Evolutionary conservation across 148 eudicot species (phyloP).

Genomic region (Hydrangea macrophylla): DNA sequence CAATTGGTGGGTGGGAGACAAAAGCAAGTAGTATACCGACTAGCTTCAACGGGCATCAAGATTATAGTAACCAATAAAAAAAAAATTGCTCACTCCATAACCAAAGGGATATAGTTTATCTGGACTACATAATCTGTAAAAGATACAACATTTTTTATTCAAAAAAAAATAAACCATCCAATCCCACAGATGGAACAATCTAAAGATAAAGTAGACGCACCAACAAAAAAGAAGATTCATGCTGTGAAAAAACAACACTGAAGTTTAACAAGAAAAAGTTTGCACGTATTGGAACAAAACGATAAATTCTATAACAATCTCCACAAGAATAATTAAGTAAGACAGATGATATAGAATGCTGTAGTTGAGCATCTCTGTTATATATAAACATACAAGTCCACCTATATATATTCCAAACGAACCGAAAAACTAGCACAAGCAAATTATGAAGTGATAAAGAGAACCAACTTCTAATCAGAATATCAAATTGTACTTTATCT

Average conservation of each 20-base stretch:
- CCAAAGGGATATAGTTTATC: too few relatives aligned
- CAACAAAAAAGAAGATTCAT: constrained; percentile 24
- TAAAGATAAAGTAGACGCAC: constrained; percentile 12
- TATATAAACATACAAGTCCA: too few relatives aligned
- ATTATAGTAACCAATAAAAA: background rate
- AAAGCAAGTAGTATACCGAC: background rate
- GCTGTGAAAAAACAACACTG: constrained; percentile 26
- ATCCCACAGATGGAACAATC: constrained; percentile 9
- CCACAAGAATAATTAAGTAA: constrained; percentile 11
- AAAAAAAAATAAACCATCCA: too few relatives aligned
- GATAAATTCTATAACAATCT: constrained; percentile 15
- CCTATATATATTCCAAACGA: too few relatives aligned
- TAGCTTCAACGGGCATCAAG: background rate
- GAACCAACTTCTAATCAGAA: constrained; percentile 18
- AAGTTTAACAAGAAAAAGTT: constrained; percentile 14
- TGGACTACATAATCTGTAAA: too few relatives aligned
- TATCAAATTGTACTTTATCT: constrained; percentile 11
- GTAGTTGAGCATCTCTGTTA: too few relatives aligned
- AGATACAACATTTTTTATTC: too few relatives aligned
- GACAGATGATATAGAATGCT: background rate
- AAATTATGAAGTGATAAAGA: constrained; percentile 19
- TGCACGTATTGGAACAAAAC: constrained; percentile 10
- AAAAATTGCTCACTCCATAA: too few relatives aligned
- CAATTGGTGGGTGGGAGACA: too few relatives aligned
- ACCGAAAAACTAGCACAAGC: too few relatives aligned